These are phyloP conservation scores for Aspergillus puulaauensis DNA, from an alignment of 2,329 filamentous ascomycete species.

Conservation along the genomic window DNA sequence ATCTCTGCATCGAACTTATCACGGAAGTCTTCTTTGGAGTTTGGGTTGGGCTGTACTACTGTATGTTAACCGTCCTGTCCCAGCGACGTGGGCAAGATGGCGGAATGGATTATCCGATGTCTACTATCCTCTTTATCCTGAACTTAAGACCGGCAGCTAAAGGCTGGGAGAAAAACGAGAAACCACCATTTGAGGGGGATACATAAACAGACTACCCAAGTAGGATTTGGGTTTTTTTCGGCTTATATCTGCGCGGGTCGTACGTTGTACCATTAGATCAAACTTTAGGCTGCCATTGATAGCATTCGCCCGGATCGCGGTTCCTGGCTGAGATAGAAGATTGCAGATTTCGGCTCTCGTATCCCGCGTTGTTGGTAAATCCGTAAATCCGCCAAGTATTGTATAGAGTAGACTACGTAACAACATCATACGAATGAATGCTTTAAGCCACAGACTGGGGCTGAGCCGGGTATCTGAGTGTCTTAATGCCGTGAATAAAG, in stretches of 20 bases:
- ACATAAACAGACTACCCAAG: not conserved
- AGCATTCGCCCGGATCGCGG: not conserved
- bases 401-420: not conserved
- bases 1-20: constrained; percentile 16
- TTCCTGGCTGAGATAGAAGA: not conserved
- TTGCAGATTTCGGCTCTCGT: not conserved
- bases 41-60: constrained; percentile 30
- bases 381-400: not conserved
- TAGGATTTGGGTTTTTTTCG: not conserved
- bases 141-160: constrained; percentile 1
- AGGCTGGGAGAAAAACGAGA: not conserved
- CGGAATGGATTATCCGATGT: constrained; percentile 23
- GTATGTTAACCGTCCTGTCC: constrained; percentile 33
- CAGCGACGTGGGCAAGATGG: constrained; percentile 20
- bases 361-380: not conserved
- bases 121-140: constrained; percentile 15
- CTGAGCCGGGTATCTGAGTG: not conserved
- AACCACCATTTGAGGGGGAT: not conserved
- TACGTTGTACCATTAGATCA: not conserved
- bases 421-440: not conserved
- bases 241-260: not conserved
- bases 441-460: not conserved
- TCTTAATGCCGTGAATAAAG: not conserved
- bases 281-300: not conserved
- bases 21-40: constrained; percentile 29